Conservation (phyloP, 2,329 filamentous ascomycete species). For the Myriosclerotinia scirpicola region DNA sequence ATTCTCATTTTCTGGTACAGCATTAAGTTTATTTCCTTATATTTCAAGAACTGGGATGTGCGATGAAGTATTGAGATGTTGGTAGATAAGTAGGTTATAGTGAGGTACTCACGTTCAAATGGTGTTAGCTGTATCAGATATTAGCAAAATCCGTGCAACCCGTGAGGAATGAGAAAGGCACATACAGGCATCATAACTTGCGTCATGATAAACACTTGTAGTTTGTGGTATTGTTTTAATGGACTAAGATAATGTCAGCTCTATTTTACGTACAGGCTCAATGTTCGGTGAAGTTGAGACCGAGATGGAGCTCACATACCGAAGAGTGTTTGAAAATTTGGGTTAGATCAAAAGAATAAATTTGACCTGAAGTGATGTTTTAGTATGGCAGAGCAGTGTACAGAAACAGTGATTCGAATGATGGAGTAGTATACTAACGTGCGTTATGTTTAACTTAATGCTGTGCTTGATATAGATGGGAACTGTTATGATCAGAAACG, state of each 20-base stretch:
- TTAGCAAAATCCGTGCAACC: background rate
- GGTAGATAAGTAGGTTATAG: background rate
- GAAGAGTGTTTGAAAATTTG: background rate
- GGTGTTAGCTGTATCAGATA: background rate
- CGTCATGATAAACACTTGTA: constrained; percentile 1
- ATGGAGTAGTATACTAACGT: background rate
- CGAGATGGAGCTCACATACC: background rate
- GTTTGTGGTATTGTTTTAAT: background rate
- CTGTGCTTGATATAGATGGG: background rate
- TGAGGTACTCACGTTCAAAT: constrained; percentile 13
- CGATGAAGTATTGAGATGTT: background rate
- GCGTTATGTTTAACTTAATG: background rate
- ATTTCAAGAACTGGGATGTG: background rate
- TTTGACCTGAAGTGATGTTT: background rate
- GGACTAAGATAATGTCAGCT: background rate
- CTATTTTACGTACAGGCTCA: background rate
- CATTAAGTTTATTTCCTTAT: background rate
- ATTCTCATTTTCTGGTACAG: constrained; percentile 13
- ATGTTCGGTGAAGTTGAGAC: background rate
- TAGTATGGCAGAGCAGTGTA: background rate
- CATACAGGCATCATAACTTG: constrained; percentile 18
- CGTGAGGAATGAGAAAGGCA: background rate
- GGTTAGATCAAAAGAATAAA: background rate
- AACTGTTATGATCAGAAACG: background rate
- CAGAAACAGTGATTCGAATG: background rate